Evolutionary conservation across 2,329 filamentous ascomycete genomes (phyloP).

Genomic region (Leptodontidium sp.): DNA sequence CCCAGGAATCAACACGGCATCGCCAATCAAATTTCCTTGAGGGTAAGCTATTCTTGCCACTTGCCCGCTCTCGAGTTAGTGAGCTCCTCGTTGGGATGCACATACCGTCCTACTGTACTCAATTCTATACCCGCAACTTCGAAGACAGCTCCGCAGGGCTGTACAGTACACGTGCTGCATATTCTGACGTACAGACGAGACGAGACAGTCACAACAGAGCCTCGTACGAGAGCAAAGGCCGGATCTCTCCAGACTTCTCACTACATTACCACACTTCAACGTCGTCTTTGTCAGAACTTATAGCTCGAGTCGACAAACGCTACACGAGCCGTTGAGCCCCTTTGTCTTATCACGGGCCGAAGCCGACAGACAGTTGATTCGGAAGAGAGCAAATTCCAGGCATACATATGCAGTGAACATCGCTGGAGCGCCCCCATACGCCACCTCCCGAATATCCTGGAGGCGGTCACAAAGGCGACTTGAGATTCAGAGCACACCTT

Average conservation of each 20-base stretch:
- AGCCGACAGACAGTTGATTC: slow-evolving; percentile 23
- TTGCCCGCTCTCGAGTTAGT: not conserved
- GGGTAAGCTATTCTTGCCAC: not conserved
- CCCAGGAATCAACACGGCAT: slow-evolving; percentile 30
- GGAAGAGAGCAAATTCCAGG: slow-evolving; percentile 36
- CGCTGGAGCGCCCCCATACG: slow-evolving; percentile 40
- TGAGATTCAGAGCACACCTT: slow-evolving; percentile 26
- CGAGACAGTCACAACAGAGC: slow-evolving; percentile 16
- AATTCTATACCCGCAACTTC: slow-evolving; percentile 14
- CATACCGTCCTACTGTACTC: slow-evolving; percentile 1
- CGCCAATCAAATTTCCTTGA: slow-evolving; percentile 35
- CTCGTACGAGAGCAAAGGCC: slow-evolving; percentile 11
- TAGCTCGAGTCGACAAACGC: slow-evolving; percentile 21
- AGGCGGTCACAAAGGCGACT: slow-evolving; percentile 27
- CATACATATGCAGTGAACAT: slow-evolving; percentile 43
- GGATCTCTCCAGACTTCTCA: slow-evolving; percentile 11
- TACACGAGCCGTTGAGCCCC: slow-evolving; percentile 30
- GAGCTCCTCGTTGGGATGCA: not conserved
- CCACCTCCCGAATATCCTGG: slow-evolving; percentile 39
- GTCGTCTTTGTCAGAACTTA: slow-evolving; percentile 20
- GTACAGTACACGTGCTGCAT: slow-evolving; percentile 38
- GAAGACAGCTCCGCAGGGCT: slow-evolving; percentile 29
- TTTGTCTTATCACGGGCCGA: slow-evolving; percentile 43
- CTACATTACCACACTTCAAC: slow-evolving; percentile 9
- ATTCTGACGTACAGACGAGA: slow-evolving; percentile 38